Percentiles rank a stretch among this genome's conserved stretches.
phyloP scores from a whole-genome alignment of 176 grass and related monocot genomes.

The Phragmites australis region DNA sequence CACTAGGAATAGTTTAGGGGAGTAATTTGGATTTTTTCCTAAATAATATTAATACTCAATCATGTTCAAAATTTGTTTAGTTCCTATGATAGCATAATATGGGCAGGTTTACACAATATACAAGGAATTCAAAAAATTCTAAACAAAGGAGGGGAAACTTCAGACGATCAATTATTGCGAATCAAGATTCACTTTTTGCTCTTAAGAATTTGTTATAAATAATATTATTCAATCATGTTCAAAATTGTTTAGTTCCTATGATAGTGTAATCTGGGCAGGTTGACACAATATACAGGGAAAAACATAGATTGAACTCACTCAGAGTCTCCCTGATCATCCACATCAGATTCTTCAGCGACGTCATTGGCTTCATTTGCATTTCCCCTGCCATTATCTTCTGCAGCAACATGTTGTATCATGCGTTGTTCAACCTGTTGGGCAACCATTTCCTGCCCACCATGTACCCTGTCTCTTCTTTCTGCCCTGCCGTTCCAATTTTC shows the following conservation, averaged over 20 bases:
- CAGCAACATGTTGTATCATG: constrained; percentile 57
- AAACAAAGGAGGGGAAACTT: background rate
- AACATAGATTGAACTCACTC: constrained; percentile 54
- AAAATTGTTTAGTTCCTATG: background rate
- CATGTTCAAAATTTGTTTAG: background rate
- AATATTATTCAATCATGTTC: background rate
- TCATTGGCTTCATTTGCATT: constrained; percentile 62
- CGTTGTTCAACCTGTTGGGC: constrained; percentile 55
- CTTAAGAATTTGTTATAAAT: background rate
- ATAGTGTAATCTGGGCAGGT: background rate
- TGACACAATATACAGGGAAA: background rate
- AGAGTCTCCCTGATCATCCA: constrained; percentile 79
- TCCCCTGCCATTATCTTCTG: constrained; percentile 50
- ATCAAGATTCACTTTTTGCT: background rate
- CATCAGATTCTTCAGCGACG: constrained; percentile 72
- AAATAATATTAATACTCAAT: background rate
- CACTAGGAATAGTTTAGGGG: too few species aligned
- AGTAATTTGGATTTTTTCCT: too few species aligned
- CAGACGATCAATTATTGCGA: background rate
- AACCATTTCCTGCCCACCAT: constrained; percentile 53
- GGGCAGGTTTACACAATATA: background rate
- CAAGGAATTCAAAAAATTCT: background rate
- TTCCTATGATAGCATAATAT: background rate
- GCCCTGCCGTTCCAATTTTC: constrained; percentile 77
- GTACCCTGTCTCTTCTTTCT: constrained; percentile 67